Percentiles rank a stretch among this genome's conserved stretches.
phyloP scores from a whole-genome alignment of 139 green algal species.

The Chlorella sp. region DNA sequence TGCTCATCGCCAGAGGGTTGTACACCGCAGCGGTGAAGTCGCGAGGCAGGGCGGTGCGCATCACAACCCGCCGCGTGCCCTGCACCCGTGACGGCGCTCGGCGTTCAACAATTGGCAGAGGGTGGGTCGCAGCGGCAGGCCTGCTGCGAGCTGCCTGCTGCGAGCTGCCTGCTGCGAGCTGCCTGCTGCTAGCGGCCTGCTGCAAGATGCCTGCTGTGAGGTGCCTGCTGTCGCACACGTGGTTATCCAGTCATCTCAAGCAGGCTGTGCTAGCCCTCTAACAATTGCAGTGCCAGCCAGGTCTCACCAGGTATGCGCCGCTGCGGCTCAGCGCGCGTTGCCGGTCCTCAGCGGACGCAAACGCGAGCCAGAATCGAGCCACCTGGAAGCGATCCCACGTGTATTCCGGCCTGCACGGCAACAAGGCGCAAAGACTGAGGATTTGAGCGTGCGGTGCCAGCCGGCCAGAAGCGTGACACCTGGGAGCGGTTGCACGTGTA shows the following conservation, averaged over 20 bases:
- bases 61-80: slow-evolving; percentile 14
- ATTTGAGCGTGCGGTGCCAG: not conserved
- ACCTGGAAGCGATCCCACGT: not conserved
- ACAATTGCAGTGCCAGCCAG: not conserved
- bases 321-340: slow-evolving; percentile 13
- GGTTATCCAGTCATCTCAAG: not conserved
- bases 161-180: too few species aligned
- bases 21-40: slow-evolving; percentile 12
- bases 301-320: slow-evolving; percentile 19
- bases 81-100: not conserved
- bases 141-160: too few species aligned
- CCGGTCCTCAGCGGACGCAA: not conserved
- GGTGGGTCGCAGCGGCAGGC: not conserved
- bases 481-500: not conserved
- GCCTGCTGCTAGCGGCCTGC: too few species aligned
- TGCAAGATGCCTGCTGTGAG: too few species aligned
- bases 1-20: slow-evolving; percentile 38
- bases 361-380: slow-evolving; percentile 25
- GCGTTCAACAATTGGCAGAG: not conserved
- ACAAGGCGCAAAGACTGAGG: not conserved
- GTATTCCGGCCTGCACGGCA: slow-evolving; percentile 4
- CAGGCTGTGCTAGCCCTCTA: not conserved
- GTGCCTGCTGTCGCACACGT: not conserved
- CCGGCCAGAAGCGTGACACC: too few species aligned
- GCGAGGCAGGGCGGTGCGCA: not conserved